These are phyloP conservation scores for Cyclostephanos invisitatus DNA, from an alignment of 108 stramenopile species.

Conservation along the genomic window DNA sequence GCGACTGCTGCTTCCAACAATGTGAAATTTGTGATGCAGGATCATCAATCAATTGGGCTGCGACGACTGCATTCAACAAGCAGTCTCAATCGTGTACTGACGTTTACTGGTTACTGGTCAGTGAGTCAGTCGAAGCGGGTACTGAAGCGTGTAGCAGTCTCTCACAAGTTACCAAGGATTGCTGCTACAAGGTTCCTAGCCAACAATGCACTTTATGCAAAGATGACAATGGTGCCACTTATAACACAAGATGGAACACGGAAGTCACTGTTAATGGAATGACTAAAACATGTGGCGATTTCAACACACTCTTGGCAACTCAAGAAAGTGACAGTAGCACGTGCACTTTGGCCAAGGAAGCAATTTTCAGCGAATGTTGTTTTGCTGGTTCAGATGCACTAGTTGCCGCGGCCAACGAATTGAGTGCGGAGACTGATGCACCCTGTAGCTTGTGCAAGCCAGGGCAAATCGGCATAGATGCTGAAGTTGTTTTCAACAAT, in stretches of 20 bases:
- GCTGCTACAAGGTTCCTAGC: slow-evolving; percentile 40
- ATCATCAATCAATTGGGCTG: slow-evolving; percentile 43
- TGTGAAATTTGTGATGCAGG: slow-evolving; percentile 44
- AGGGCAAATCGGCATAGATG: slow-evolving; percentile 34
- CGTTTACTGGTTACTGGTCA: slow-evolving; percentile 43
- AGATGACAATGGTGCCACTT: slow-evolving; percentile 46
- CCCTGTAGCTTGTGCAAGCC: slow-evolving; percentile 36
- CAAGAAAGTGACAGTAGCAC: slow-evolving; percentile 43
- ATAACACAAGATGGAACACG: slow-evolving; percentile 48
- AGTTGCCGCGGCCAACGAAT: slow-evolving; percentile 24
- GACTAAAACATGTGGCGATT: slow-evolving; percentile 48
- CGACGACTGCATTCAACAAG: slow-evolving; percentile 35
- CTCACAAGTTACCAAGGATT: slow-evolving; percentile 31
- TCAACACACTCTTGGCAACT: slow-evolving; percentile 47
- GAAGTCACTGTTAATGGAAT: slow-evolving; percentile 43
- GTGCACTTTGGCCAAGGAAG: slow-evolving; percentile 36
- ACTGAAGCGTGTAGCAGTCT: slow-evolving; percentile 26
- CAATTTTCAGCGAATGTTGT: slow-evolving; percentile 43
- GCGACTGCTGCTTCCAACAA: slow-evolving; percentile 46
- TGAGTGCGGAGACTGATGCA: slow-evolving; percentile 15
- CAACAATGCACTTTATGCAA: slow-evolving; percentile 41
- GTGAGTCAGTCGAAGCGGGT: slow-evolving; percentile 28
- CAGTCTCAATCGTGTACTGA: slow-evolving; percentile 47
- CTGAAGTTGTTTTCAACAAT: slow-evolving; percentile 39
- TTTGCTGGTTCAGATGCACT: slow-evolving; percentile 50